Percentiles rank a stretch among this genome's conserved stretches.
These are phyloP conservation scores for Verticillium dahliae DNA, from an alignment of 2,329 filamentous ascomycete species.

Conservation along the genomic window DNA sequence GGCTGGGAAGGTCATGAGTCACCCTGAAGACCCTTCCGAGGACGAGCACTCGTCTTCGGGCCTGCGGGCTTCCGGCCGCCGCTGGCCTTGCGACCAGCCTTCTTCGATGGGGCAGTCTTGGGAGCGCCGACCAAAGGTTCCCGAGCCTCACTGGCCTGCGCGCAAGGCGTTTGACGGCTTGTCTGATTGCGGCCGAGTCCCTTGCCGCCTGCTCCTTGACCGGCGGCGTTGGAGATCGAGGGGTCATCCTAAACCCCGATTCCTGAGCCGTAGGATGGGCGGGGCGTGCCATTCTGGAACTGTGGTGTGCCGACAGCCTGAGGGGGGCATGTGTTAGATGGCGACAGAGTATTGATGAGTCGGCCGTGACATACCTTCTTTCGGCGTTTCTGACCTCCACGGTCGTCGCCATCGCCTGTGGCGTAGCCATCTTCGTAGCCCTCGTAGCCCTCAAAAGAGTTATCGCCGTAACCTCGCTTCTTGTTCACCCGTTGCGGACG, in stretches of 20 bases:
- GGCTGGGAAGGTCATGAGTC: neutral
- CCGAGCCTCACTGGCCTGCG: neutral
- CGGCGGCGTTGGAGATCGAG: neutral
- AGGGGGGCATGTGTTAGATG: neutral
- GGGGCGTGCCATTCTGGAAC: conserved; percentile 3
- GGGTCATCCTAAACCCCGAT: conserved; percentile 3
- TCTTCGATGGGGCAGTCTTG: neutral
- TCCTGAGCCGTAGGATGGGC: conserved; percentile 2
- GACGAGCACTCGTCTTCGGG: neutral
- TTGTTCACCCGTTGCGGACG: conserved; percentile 61
- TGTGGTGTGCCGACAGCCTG: conserved; percentile 4
- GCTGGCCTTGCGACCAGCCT: neutral
- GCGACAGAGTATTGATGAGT: neutral
- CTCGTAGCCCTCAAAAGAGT: conserved; percentile 70
- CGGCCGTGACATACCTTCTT: conserved; percentile 46
- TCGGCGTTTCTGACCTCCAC: conserved; percentile 50
- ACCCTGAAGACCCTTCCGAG: neutral
- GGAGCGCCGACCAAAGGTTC: neutral
- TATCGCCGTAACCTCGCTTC: conserved; percentile 71
- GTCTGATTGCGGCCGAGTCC: neutral
- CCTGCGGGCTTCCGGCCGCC: neutral
- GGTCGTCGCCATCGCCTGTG: conserved; percentile 64
- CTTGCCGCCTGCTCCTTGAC: neutral
- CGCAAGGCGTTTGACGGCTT: neutral
- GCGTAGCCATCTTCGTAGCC: conserved; percentile 71